Base-by-base conservation (phyloP, 192 early-diverging fungal species). In the Coemansia sp. region DNA sequence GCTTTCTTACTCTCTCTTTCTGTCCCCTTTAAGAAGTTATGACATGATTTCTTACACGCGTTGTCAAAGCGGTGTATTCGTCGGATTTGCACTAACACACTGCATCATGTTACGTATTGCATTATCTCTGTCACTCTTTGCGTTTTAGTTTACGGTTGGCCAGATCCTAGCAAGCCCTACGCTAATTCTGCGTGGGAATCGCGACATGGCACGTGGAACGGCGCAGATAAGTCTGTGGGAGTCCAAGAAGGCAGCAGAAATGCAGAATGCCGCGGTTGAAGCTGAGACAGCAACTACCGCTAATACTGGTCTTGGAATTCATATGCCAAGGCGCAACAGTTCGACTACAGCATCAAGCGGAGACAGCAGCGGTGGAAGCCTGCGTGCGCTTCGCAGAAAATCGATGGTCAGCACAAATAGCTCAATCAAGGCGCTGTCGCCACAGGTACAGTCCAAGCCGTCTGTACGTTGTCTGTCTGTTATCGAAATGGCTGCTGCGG, bases 91-190 rank as follows among this genome's bases (percentile, higher is more conserved):
- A 10, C 34, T 37, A 37, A 37, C 34, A 37, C 34, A 9, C 34
- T 37, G 34, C 34, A 37, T 37, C 34, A 37, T 37, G 34, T 37
- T 37, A 8, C 34, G 34, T 37, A 37, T 37, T 37, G 34, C 34
- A 37, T 37, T 37, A 6, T 37, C 7, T 37, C 34, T 37, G 34
- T 37, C 34, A 5, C 23, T 25, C 13, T 12, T 33, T 56, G 22
- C 22, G 9, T 19, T 46, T 25, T 78, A 79, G 77, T 80, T 70
- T 25, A 67, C 78, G 19, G n/a, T 80, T 18, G 78, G 78, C 25
- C 67, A 73, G 46, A n/a, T 67, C 24, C 25, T 80, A 14, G 78
- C 68, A 21, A 80, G 71, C 34, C 70, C 67, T 9, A 53, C 67
- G 15, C 55, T 80, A n/a, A 70, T 80, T 1, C 60, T 71, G 17